Conservation (phyloP, 768 basidiomycete species). For the Rickenella mellea region DNA sequence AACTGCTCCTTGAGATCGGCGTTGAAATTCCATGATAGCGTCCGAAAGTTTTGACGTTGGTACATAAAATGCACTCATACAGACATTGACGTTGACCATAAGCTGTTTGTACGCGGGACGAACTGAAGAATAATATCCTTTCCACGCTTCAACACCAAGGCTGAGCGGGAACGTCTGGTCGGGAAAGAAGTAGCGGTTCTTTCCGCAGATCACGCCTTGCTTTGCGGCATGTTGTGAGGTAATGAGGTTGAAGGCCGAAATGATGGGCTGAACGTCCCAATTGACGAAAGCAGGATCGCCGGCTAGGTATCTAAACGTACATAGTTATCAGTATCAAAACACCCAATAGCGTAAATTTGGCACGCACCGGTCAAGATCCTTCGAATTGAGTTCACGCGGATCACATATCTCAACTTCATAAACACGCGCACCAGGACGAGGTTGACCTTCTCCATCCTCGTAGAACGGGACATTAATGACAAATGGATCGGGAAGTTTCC, state of each 20-base stretch:
- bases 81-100: slow-evolving; percentile 45
- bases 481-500: slow-evolving; percentile 34
- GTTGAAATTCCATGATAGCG: slow-evolving; percentile 39
- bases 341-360: not conserved
- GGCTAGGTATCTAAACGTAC: slow-evolving; percentile 8
- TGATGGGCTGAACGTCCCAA: slow-evolving; percentile 10
- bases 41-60: slow-evolving; percentile 52
- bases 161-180: slow-evolving; percentile 21
- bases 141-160: slow-evolving; percentile 37
- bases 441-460: slow-evolving; percentile 28
- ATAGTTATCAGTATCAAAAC: not conserved
- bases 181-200: slow-evolving; percentile 16
- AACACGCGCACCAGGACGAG: slow-evolving; percentile 14
- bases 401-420: slow-evolving; percentile 5
- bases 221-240: slow-evolving; percentile 9
- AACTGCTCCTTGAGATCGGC: slow-evolving; percentile 31
- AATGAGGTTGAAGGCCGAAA: slow-evolving; percentile 17
- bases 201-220: slow-evolving; percentile 9
- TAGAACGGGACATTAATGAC: slow-evolving; percentile 30
- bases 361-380: slow-evolving; percentile 9
- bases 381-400: slow-evolving; percentile 6
- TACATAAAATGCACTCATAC: slow-evolving; percentile 45
- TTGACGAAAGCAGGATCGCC: slow-evolving; percentile 6
- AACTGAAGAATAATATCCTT: slow-evolving; percentile 43
- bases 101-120: slow-evolving; percentile 38